These are phyloP conservation scores for Rubus idaeus DNA, from an alignment of 306 rosid species.

Conservation along the genomic window DNA sequence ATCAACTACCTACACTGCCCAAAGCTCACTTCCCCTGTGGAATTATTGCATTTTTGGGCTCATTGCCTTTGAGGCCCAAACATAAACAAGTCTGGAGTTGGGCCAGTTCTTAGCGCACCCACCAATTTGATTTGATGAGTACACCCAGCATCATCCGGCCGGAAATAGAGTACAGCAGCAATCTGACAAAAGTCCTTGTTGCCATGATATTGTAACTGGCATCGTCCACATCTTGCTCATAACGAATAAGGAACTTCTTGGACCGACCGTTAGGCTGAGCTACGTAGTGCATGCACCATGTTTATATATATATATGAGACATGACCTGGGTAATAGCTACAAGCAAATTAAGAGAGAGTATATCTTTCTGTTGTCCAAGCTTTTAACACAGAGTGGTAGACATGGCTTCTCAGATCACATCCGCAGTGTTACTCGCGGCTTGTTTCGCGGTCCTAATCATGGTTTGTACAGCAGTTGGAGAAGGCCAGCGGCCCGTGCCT, in stretches of 20 bases:
- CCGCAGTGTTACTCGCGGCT: slow-evolving; percentile 28
- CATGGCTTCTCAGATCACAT: slow-evolving; percentile 38
- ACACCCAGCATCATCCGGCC: background rate
- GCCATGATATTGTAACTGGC: background rate
- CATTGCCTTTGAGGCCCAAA: background rate
- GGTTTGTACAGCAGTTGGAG: slow-evolving; percentile 27
- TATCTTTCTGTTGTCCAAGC: background rate
- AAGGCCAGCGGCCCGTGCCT: background rate
- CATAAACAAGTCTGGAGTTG: background rate
- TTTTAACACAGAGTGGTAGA: background rate
- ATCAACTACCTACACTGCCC: slow-evolving; percentile 6
- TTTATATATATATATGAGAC: background rate
- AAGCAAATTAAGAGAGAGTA: background rate
- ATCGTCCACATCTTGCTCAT: background rate
- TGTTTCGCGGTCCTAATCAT: slow-evolving; percentile 33
- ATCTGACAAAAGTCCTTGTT: background rate
- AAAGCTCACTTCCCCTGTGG: background rate
- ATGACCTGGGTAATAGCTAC: background rate
- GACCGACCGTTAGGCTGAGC: background rate
- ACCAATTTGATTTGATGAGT: background rate
- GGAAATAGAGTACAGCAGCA: background rate
- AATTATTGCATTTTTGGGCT: background rate
- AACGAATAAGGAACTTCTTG: slow-evolving; percentile 8
- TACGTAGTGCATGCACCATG: background rate
- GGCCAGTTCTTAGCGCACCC: background rate